Percentiles rank a stretch among this genome's conserved stretches.
Evolutionary conservation across 495 filamentous ascomycete genomes (phyloP).

Genomic region (Hypoxylon fuscum): DNA sequence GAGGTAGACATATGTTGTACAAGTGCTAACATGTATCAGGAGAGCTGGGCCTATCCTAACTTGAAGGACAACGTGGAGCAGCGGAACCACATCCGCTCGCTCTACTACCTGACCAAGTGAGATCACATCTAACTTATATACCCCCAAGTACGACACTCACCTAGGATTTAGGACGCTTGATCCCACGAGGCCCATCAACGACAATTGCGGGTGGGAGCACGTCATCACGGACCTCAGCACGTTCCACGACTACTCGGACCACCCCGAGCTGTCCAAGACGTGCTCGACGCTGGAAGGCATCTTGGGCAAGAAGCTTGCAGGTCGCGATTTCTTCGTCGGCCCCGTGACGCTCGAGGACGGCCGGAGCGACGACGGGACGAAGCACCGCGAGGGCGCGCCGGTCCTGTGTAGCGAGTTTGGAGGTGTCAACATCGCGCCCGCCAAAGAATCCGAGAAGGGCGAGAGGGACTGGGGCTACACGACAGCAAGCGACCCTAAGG

Average conservation of each 20-base stretch:
- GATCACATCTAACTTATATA: conserved; percentile 12
- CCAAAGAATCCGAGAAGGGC: conserved; percentile 40
- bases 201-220: conserved; percentile 73
- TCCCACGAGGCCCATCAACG: conserved; percentile 66
- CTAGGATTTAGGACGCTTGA: conserved; percentile 55
- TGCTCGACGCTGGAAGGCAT: conserved; percentile 58
- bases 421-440: conserved; percentile 65
- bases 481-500: conserved; percentile 44
- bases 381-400: conserved; percentile 59
- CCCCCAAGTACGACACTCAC: conserved; percentile 12
- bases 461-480: conserved; percentile 51
- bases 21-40: conserved; percentile 23
- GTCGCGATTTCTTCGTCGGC: conserved; percentile 59
- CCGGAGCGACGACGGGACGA: conserved; percentile 51
- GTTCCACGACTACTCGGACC: conserved; percentile 69
- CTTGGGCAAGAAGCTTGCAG: conserved; percentile 51
- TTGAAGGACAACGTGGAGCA: conserved; percentile 61
- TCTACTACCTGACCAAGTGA: conserved; percentile 69
- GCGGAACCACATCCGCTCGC: conserved; percentile 64
- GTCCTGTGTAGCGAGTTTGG: conserved; percentile 68
- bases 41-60: conserved; percentile 67
- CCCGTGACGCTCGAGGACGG: conserved; percentile 45
- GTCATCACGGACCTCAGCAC: conserved; percentile 66
- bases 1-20: not conserved
- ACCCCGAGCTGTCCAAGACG: conserved; percentile 53